Evolutionary conservation across 352 stramenopile genomes (phyloP), one percentile per base, ranked within the genome.

Genomic region (Saprolegnia parasitica): DNA sequence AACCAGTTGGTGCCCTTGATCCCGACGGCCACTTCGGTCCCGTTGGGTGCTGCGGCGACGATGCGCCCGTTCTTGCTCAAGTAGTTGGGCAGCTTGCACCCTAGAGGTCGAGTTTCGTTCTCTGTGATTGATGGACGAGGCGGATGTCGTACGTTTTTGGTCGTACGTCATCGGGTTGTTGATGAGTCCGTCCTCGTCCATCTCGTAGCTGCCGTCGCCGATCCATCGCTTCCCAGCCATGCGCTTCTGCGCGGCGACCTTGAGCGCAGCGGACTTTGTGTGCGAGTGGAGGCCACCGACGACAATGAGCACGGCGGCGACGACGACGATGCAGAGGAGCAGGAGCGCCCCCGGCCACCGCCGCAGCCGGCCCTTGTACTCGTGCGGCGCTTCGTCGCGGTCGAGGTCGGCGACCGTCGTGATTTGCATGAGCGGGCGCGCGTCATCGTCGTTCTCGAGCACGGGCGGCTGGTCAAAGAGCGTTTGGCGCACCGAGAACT

Each of bases 91-190:
- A 71, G 49, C 24, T 63, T 46, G 35, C 68, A 73, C 5, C 20
- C 63, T 70, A 62, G 11, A 56, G 18, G 13, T 49, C 16, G 18
- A 52, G n/a, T n/a, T n/a, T n/a, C n/a, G n/a, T n/a, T n/a, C 21
- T 52, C 21, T 20, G 46, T 20, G 46, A 52, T 52, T 52, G 46
- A 52, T 52, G 18, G 46, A 20, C 21, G 46, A 52, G 46, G 46
- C 18, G 46, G 46, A 61, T 9, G n/a, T 49, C 68, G 72, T 77
- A 56, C 71, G 46, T 35, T 71, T 79, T 57, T 71, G 76, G 61
- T 77, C 70, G 74, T 89, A 91, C 39, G 68, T 80, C 72, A 83
- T 87, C 9, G 83, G 83, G 65, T 91, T 91, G 55, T 79, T 80
- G 16, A 91, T 71, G 61, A 82, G 71, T 13, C 79, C 80, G 42